Base-by-base conservation (phyloP, 1,284 basidiomycete genomes). In the Sanghuangporus sanghuang region DNA sequence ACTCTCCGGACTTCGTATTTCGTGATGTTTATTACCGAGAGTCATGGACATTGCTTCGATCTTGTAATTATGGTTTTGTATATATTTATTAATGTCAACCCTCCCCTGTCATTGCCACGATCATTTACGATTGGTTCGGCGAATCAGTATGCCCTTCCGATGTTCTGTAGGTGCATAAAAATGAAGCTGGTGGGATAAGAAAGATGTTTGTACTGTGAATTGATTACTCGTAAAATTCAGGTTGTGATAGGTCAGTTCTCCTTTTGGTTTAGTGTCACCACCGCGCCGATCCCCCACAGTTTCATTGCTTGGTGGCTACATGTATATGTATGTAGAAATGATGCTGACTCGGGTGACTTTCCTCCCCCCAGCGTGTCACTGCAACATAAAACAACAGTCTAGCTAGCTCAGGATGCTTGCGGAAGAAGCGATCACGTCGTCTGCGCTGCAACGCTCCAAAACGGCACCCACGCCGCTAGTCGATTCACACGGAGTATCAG, bases 381-480 rank as follows among this genome's bases (percentile, higher is more conserved):
- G 12, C 16, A 5, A 46, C 44, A 46, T 6, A n/a, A 46, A 46
- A 46, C 8, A 16, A 46, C 8, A 46, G 44, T n/a, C 32, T 7
- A 38, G 32, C 21, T 6, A 53, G 32, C 21, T 2, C 12, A 35
- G 11, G 32, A 53, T 54, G 53, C 14, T 38, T 7, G 14, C 16
- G 27, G 8, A 11, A 38, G 53, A 54, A 35, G 32, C 55, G 52
- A 7, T 49, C 35, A 36, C 55, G 2, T 44, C 48, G 6, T 39
- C 54, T 27, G 49, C 40, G 44, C 16, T 62, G 16, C 59, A 56
- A 35, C 63, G 66, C 14, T 67, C 66, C 11, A 58, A 65, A 50
- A 62, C 66, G 9, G 42, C 61, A 18, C 66, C 66, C 16, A 62
- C 36, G 6, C 60, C 66, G 32, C 63, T 67, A 12, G 56, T 55